Evolutionary conservation across 2,329 filamentous ascomycete genomes (phyloP), one percentile per base, ranked within the genome.

Genomic region (Ceratocystis variospora): DNA sequence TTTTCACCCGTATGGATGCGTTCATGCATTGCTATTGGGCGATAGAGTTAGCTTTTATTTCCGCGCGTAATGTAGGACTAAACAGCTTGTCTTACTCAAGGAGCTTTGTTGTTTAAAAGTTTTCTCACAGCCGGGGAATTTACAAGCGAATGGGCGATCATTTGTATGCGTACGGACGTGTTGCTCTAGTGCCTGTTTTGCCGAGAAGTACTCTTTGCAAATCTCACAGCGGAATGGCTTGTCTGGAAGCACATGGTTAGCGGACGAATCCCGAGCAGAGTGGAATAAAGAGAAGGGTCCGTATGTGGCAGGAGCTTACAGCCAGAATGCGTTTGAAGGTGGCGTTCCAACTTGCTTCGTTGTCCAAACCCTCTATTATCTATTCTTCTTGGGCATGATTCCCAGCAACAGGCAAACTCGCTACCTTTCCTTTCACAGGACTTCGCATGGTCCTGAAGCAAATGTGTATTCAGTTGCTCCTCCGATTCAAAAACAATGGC

Each of bases 91-190:
- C 80, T 71, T 79, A 86, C 83, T 87, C 25, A 86, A 75, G 25
- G 85, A 85, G 69, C 83, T 87, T 69, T 87, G 85, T 69, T 87
- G 85, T 64, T 86, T 84, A 71, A 88, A 88, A 0, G 77, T 76
- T 71, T 84, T 84, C 25, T 73, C 74, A 69, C 84, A 87, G 45
- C 77, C 78, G 2, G 73, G 71, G 31, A 72, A 73, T 8, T 75
- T 72, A 72, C 86, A 89, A 50, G 78, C 75, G 74, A 83, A 86
- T 31, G 86, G 85, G 69, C 83, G 86, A 68, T 83, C 81, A 48
- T 84, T 83, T 0, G 84, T 86, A 71, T 89, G 87, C 1, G 82
- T 87, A 19, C 85, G 80, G 72, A 83, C 78, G 70, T 89, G 87
- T 72, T 88, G 86, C 53, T 83, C 81, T 5, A 88, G 78, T 0